Evolutionary conservation across 805 yeast species (phyloP), one percentile per base, ranked within the genome.

Genomic region (Millerozyma miso): DNA sequence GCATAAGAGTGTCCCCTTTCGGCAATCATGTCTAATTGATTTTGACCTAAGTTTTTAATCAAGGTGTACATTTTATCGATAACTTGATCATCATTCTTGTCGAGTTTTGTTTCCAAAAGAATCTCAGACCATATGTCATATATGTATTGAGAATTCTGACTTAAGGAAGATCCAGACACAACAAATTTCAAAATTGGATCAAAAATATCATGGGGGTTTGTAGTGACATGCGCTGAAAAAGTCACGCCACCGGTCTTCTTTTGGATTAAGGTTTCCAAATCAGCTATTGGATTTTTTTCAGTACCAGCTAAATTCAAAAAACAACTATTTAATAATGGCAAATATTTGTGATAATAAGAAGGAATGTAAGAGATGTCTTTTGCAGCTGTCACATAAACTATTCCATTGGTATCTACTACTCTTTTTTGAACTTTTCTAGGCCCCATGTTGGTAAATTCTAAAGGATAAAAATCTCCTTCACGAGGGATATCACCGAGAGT

Each of bases 1-100:
- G 98, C 96, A 63, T 77, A 90, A 1, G 83, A 68, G 58, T 93
- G 97, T 0, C 99, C 99, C 43, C 85, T 71, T 44, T 90, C 93
- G 7, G 96, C 90, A 40, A 93, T 80, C 4, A 77, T 71, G 54
- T 90, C 82, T 44, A 88, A 69, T 55, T 87, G 86, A 52, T 88
- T 90, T 29, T 89, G 81, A 0, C 86, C 84, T 54, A 84, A 61
- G 33, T 83, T 77, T 54, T 85, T 85, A 34, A 93, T 79, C 55
- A 93, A 69, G 1, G 85, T 79, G 44, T 79, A 71, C 45, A 93
- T 69, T 56, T 89, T 91, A 41, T 81, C 83, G 38, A 80, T 67
- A 4, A 67, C 71, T 2, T 48, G 56, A 3, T 52, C 58, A 31
- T 60, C 59, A 6, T 55, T 47, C 45, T 81, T 79, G 33, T 71